Conservation (phyloP, 2,329 filamentous ascomycete species). For the Aspergillus glaucus region DNA sequence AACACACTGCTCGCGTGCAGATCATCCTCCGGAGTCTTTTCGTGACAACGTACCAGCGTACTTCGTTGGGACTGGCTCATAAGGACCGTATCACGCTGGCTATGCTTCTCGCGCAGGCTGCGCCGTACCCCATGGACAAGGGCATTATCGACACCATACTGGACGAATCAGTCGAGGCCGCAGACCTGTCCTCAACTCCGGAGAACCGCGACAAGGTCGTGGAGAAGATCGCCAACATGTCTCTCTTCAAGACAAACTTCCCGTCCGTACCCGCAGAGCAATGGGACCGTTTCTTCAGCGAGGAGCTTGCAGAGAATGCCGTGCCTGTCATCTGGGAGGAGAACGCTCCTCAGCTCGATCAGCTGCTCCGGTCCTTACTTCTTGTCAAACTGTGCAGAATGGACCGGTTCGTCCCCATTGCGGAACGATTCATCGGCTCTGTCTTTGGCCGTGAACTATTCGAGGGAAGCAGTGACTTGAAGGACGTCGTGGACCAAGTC, state of each 20-base stretch:
- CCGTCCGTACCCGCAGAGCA: conserved; percentile 54
- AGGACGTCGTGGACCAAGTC: conserved; percentile 77
- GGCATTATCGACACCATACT: conserved; percentile 78
- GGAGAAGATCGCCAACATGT: conserved; percentile 60
- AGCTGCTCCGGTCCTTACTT: conserved; percentile 74
- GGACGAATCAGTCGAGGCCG: conserved; percentile 67
- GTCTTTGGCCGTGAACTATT: conserved; percentile 82
- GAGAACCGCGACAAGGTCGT: conserved; percentile 63
- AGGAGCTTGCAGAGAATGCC: conserved; percentile 79
- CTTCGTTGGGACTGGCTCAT: conserved; percentile 85
- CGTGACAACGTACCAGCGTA: conserved; percentile 83
- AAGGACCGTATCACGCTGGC: conserved; percentile 91
- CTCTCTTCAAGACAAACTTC: conserved; percentile 66
- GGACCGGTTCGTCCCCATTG: conserved; percentile 87
- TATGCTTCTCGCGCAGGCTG: conserved; percentile 89
- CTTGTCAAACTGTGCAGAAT: conserved; percentile 92
- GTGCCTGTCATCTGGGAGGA: conserved; percentile 73
- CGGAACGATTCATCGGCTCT: conserved; percentile 78
- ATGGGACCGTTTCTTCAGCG: conserved; percentile 77
- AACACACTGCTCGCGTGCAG: conserved; percentile 74
- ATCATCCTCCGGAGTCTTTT: conserved; percentile 90
- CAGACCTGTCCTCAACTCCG: conserved; percentile 67
- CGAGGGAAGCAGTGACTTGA: conserved; percentile 78
- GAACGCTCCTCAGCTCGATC: conserved; percentile 59
- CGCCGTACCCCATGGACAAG: conserved; percentile 95